Evolutionary conservation across 2,329 filamentous ascomycete genomes (phyloP).

Genomic region (Eutypa lata): DNA sequence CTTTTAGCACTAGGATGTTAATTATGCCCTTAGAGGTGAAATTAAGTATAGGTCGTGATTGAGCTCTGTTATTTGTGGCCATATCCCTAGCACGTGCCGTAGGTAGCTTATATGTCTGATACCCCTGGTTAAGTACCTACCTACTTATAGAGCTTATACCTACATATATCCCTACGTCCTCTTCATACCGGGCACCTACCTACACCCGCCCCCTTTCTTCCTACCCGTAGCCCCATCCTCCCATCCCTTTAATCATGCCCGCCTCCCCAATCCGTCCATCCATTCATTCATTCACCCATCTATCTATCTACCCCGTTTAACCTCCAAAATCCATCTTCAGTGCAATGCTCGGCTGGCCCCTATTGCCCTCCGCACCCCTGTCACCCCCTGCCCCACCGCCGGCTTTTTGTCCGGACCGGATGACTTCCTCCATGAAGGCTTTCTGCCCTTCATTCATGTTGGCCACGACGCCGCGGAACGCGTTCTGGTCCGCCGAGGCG

Average conservation of each 20-base stretch:
- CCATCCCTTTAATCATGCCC: neutral
- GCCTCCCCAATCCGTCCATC: neutral
- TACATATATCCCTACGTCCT: too few species aligned
- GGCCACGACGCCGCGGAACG: constrained; percentile 72
- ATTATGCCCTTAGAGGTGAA: too few species aligned
- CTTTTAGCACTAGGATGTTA: too few species aligned
- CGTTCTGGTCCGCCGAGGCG: constrained; percentile 67
- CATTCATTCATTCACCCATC: neutral
- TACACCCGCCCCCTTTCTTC: too few species aligned
- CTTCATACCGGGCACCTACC: too few species aligned
- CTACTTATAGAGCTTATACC: too few species aligned
- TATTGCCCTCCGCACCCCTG: constrained; percentile 38
- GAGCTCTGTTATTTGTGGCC: too few species aligned
- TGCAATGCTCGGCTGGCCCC: constrained; percentile 76
- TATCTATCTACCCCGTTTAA: constrained; percentile 8
- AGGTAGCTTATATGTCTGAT: too few species aligned
- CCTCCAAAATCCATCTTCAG: constrained; percentile 88
- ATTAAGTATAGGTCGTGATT: too few species aligned
- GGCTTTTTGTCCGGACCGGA: constrained; percentile 60
- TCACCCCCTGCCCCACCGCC: constrained; percentile 38
- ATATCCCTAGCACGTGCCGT: too few species aligned
- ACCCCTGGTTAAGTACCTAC: too few species aligned
- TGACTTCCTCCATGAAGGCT: constrained; percentile 75
- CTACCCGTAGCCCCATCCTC: too few species aligned
- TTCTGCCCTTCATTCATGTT: constrained; percentile 69